A percentile compares a stretch with the other conserved stretches of the same genome.
Conservation (phyloP, 495 filamentous ascomycete genomes). For the Pseudomonodictys pantanalensis region DNA sequence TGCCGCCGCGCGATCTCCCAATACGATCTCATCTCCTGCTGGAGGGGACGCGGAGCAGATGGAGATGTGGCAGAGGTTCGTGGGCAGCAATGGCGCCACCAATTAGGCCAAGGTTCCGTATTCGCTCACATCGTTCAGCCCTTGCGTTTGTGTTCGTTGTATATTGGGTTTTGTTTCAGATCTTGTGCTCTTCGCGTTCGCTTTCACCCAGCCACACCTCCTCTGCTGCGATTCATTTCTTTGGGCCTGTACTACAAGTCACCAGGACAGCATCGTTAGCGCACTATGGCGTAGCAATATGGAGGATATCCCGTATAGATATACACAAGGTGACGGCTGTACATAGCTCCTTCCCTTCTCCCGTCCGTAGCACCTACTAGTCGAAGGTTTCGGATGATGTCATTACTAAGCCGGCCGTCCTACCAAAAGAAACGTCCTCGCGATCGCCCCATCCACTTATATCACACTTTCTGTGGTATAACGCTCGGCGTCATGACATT, state of each 20-base stretch:
- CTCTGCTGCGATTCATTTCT: neutral
- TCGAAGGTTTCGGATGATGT: no score
- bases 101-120: neutral
- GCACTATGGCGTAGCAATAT: neutral
- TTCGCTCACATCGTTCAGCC: neutral
- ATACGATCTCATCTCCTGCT: no score
- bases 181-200: neutral
- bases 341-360: no score
- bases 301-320: constrained; percentile 11
- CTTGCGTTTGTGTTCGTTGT: neutral
- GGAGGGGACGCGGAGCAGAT: neutral
- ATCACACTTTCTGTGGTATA: no score
- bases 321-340: no score
- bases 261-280: neutral
- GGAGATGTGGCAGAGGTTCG: neutral
- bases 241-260: neutral
- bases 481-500: no score
- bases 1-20: neutral
- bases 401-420: no score
- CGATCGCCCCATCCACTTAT: no score
- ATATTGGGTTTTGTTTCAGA: neutral
- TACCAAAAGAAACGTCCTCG: no score
- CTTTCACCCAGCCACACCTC: neutral
- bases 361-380: no score
- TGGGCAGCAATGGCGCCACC: neutral